These are phyloP conservation scores for Conoideocrella luteorostrata DNA, from an alignment of 2,329 filamentous ascomycete species.

Conservation along the genomic window DNA sequence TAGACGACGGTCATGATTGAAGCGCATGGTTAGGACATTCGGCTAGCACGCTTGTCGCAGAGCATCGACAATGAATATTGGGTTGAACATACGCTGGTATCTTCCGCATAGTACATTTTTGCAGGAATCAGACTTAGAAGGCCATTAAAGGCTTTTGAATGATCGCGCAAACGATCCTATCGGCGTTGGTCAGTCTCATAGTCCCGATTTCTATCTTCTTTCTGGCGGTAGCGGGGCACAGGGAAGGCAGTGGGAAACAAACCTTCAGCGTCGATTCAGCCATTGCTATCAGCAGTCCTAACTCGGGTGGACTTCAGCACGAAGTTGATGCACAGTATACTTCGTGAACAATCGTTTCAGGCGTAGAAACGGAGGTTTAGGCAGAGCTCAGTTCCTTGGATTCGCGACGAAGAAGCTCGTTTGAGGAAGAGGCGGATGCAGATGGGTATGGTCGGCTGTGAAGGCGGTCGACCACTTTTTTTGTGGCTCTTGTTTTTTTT, in stretches of 20 bases:
- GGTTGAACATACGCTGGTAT: constrained; percentile 63
- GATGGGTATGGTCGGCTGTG: neutral
- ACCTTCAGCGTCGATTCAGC: constrained; percentile 41
- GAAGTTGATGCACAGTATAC: neutral
- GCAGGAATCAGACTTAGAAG: constrained; percentile 82
- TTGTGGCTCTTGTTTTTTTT: constrained; percentile 12
- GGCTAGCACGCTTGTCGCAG: too few relatives aligned
- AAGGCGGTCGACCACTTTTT: constrained; percentile 13
- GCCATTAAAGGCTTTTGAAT: constrained; percentile 75
- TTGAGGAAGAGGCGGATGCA: neutral
- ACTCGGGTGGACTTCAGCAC: neutral
- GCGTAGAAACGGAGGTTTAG: neutral
- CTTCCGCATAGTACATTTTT: constrained; percentile 84
- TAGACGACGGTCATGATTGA: too few relatives aligned
- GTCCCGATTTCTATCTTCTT: neutral
- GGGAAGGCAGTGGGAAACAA: constrained; percentile 25
- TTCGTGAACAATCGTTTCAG: neutral
- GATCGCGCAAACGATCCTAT: constrained; percentile 51
- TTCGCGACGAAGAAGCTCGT: neutral
- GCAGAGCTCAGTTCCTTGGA: neutral
- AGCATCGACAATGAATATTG: too few relatives aligned
- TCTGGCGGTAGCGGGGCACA: constrained; percentile 20
- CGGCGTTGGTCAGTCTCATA: constrained; percentile 9
- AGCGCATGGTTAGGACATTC: too few relatives aligned
- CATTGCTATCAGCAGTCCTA: constrained; percentile 24